Percentiles rank a stretch among this genome's conserved stretches.
These are phyloP conservation scores for Elsinoe necatrix DNA, from an alignment of 2,329 filamentous ascomycete genomes.

Conservation along the genomic window DNA sequence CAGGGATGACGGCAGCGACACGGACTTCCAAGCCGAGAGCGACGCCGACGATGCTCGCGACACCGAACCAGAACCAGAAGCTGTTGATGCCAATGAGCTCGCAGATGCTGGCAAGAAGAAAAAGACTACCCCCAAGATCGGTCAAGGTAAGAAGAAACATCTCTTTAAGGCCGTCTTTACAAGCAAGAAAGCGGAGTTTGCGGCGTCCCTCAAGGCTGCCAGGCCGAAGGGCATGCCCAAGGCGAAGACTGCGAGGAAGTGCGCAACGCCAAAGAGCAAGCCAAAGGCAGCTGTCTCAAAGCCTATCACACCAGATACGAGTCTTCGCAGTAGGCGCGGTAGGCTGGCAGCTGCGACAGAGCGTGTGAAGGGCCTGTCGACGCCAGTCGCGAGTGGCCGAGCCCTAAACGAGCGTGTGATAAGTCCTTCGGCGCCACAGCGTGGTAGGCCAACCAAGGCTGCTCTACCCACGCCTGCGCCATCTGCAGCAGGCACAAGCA, in stretches of 20 bases:
- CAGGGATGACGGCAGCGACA: conserved; percentile 36
- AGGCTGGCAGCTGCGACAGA: not conserved
- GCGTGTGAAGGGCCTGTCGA: not conserved
- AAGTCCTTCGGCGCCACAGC: not conserved
- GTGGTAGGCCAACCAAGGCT: not conserved
- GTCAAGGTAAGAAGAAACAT: conserved; percentile 13
- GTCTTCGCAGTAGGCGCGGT: not conserved
- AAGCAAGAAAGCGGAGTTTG: not conserved
- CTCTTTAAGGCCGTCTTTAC: not conserved
- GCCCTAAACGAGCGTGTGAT: too few relatives aligned
- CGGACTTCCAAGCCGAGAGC: conserved; percentile 41
- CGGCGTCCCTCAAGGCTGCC: not conserved
- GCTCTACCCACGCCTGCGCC: not conserved
- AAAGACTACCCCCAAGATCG: conserved; percentile 11
- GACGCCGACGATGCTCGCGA: conserved; percentile 28
- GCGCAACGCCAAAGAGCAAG: not conserved
- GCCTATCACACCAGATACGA: not conserved
- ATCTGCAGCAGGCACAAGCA: not conserved
- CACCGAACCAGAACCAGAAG: conserved; percentile 21
- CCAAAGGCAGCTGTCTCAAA: not conserved
- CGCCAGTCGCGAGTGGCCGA: too few relatives aligned
- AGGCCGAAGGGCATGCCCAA: not conserved
- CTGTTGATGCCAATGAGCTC: conserved; percentile 16
- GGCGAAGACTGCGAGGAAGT: not conserved
- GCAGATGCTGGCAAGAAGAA: conserved; percentile 10